These are phyloP conservation scores for Plasmodium sp. DNA, from an alignment of 169 alveolate species.

Conservation along the genomic window DNA sequence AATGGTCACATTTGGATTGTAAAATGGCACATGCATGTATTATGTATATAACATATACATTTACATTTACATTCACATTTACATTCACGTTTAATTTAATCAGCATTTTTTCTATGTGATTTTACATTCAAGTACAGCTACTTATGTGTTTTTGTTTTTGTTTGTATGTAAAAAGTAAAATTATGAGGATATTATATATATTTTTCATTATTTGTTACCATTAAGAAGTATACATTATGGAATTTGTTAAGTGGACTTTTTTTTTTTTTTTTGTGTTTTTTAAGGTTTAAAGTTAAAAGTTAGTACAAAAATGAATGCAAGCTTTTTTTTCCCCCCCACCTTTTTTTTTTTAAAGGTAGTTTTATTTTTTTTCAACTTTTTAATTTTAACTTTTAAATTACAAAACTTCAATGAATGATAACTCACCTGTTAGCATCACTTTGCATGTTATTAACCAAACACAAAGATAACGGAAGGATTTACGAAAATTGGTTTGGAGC, in stretches of 20 bases:
- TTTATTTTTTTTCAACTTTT: constrained; percentile 4
- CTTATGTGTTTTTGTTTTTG: background rate
- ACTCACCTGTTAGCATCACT: background rate
- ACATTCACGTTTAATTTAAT: background rate
- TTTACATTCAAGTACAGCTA: background rate
- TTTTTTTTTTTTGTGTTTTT: constrained; percentile 3
- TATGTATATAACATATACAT: background rate
- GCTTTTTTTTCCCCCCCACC: background rate
- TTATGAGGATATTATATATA: background rate
- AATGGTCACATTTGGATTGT: background rate
- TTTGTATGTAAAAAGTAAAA: constrained; percentile 24
- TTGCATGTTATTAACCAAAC: background rate
- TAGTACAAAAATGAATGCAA: background rate
- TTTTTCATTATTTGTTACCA: background rate
- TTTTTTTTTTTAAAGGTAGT: background rate
- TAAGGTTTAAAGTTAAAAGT: constrained; percentile 7
- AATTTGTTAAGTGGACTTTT: background rate
- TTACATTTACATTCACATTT: background rate
- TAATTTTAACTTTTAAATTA: background rate
- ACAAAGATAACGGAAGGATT: background rate
- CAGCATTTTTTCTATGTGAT: background rate
- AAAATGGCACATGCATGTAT: background rate
- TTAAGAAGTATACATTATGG: constrained; percentile 3
- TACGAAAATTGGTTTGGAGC: background rate
- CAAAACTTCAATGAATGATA: background rate